Base-by-base conservation (phyloP, 164 flowering plant genomes). In the Piper longum region DNA sequence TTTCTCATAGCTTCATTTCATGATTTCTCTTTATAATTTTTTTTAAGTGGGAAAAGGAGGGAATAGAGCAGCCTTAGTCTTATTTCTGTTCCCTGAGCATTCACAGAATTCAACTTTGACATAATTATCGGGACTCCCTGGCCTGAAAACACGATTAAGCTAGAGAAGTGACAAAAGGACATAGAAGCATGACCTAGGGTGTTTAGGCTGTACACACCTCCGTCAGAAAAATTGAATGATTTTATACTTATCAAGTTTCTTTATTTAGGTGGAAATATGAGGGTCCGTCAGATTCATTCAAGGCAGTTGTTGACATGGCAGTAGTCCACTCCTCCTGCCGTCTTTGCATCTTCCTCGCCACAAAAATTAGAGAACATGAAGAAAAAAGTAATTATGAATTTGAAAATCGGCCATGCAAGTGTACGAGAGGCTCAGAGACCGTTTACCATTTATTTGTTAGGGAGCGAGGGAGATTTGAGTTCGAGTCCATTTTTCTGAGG, bases 301-400 rank as follows among this genome's bases (percentile, higher is more conserved):
- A 90, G 80, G 97, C 99, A 36, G 86, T 93, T 41, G 87, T 93
- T 71, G 97, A 93, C 77, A 90, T 93, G 99, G 95, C 99, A 17
- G 95, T 96, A 16, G 97, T 93, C n/a, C 99, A 93, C 64, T 93
- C 99, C 9, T 93, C 99, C 4, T 93, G 99, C 74, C 95, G 99
- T 16, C 85, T 93, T 44, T 93, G 99, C 79, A 83, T 93, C 67
- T 82, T 76, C 77, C 75, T 93, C 59, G 99, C 99, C 12, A 85
- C 99, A 18, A 63, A 48, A 64, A 83, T 82, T 61, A 79, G 71
- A 16, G 89, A 85, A 65, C 66, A 76, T 67, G 96, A 93, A 70
- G 96, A 90, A 75, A 75, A 59, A 67, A 74, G 71, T 55, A 68
- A 77, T 16, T 70, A 62, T 48, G 52, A 9, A 44, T 80, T 81